Evolutionary conservation across 2,329 filamentous ascomycete species (phyloP).

Genomic region (Aspergillus sp.): DNA sequence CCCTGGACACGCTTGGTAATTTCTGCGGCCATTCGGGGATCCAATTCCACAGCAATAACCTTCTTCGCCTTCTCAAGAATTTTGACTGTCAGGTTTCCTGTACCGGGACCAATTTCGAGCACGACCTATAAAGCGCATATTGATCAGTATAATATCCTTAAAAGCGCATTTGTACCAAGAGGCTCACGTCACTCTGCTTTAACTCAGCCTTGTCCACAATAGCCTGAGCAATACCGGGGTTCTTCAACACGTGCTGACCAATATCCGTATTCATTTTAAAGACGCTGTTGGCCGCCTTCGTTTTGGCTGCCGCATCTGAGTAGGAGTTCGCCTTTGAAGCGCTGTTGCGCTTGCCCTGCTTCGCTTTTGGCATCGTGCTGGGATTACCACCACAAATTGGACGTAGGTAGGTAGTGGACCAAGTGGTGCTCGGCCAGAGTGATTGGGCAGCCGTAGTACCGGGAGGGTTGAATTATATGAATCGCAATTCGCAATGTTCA

Average conservation of each 20-base stretch:
- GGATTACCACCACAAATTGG: background rate
- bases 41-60: constrained; percentile 79
- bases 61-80: constrained; percentile 84
- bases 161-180: background rate
- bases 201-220: constrained; percentile 82
- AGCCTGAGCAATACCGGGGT: constrained; percentile 67
- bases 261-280: constrained; percentile 96
- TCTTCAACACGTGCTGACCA: constrained; percentile 87
- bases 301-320: constrained; percentile 39
- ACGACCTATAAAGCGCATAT: constrained; percentile 50
- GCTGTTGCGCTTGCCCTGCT: constrained; percentile 47
- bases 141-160: background rate
- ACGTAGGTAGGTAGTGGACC: background rate
- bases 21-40: constrained; percentile 94
- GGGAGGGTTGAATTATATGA: constrained; percentile 14
- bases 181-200: constrained; percentile 66
- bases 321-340: constrained; percentile 33
- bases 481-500: background rate
- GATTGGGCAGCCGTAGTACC: background rate
- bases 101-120: constrained; percentile 85
- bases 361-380: constrained; percentile 47
- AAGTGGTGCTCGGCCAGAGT: background rate
- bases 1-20: constrained; percentile 89
- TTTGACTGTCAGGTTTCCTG: constrained; percentile 78
- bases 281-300: constrained; percentile 62